Base-by-base conservation (phyloP, 202 grass and related monocot species). In the Zoysia matrella region DNA sequence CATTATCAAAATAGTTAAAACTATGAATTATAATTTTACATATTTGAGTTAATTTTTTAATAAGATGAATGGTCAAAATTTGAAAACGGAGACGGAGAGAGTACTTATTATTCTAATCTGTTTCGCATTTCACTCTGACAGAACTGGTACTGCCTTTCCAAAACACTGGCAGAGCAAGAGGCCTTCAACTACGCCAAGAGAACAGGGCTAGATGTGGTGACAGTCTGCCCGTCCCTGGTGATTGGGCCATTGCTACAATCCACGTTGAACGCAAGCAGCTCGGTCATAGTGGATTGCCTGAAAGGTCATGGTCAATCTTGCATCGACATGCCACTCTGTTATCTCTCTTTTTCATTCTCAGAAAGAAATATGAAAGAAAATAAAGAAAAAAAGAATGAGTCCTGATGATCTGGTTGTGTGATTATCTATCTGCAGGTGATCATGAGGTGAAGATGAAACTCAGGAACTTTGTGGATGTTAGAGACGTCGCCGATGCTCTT, bases 91-190 rank as follows among this genome's bases (percentile, higher is more conserved):
- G n/a, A n/a, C n/a, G n/a, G n/a, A n/a, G n/a, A n/a, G n/a, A n/a
- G n/a, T 30, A 30, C 22, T 30, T 30, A 30, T 30, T 30, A 30
- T 61, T 10, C 18, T 61, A 10, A 61, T 61, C 18, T 61, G 18
- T 61, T 61, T 30, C 58, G 2, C 2, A 47, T 58, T 36, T 12
- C 3, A 4, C 55, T 62, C 67, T 86, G 14, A 6, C 73, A 98
- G 90, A 87, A 93, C 12, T 98, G 95, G 92, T 98, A 98, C 48
- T 56, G 1, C 67, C 86, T 91, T 8, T 70, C 84, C 47, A 94
- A 98, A 61, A 94, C 92, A 73, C 47, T 94, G 3, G 90, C 92
- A 48, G 95, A 98, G 81, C 73, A 11, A n/a, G 90, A 94, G 36
- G 92, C 92, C 47, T 60, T 91, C 18, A 75, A 94, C 4, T 87